Evolutionary conservation across 352 stramenopile species (phyloP), one percentile per base, ranked within the genome.

Genomic region (Pythium scleroteichum): DNA sequence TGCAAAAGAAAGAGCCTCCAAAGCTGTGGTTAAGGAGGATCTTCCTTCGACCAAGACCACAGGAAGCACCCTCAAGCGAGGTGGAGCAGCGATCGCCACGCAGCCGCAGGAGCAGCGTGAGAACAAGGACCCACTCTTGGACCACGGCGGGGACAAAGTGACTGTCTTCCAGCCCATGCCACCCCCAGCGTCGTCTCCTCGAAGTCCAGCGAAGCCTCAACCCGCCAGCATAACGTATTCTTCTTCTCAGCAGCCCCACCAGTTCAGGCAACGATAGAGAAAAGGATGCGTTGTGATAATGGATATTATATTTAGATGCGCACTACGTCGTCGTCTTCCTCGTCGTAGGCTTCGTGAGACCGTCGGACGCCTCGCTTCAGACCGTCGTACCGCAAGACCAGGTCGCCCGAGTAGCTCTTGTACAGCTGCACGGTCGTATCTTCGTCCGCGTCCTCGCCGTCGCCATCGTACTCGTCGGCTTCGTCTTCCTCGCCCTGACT

Each of bases 331-430:
- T 69, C 41, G 26, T 69, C 48, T 35, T 69, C 62, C n/a, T 60
- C 22, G 5, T 69, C 62, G 22, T 48, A 58, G 14, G 45, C 22
- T 19, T 46, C 72, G 62, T 32, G 47, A 38, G n/a, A 77, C n/a
- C 24, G 41, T n/a, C 42, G 16, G 16, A 26, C 2, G 54, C 69
- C 24, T 71, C 52, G 41, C 23, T 27, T 44, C 7, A 44, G 24
- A 6, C 74, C 69, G 32, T 86, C 72, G 56, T 82, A 82, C 8
- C 53, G 55, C 47, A 79, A 62, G 53, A 75, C 71, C 6, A 69
- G 59, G 46, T 79, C 69, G 33, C 65, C 73, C 23, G 32, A 62
- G 23, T 74, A 51, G 53, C 72, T 81, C 47, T 68, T 68, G 61
- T 68, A 68, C 26, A 68, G 23, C 53, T 62, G 61, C 47, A 54